phyloP scores from a whole-genome alignment of 2,329 filamentous ascomycete species.

The Aschersonia sp. region DNA sequence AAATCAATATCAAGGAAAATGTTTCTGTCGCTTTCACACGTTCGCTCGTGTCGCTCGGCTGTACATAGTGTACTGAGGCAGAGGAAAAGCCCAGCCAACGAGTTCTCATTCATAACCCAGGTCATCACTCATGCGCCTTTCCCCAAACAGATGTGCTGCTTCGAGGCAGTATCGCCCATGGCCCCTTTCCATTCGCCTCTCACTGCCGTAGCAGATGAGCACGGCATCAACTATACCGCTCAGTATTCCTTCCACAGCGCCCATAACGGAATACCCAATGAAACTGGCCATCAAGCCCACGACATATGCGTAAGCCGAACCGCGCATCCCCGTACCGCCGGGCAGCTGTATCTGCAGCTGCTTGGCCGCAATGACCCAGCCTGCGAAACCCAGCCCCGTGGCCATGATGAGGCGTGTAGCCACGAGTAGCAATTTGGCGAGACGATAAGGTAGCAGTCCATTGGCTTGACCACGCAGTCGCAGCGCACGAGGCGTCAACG shows the following conservation, averaged over 20 bases:
- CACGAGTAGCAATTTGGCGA: conserved; percentile 83
- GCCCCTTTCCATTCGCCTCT: conserved; percentile 54
- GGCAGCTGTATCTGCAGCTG: conserved; percentile 50
- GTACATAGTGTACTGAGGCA: background rate
- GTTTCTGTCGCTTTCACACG: too few species aligned
- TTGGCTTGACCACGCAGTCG: conserved; percentile 25
- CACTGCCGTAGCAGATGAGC: conserved; percentile 88
- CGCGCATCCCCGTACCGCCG: conserved; percentile 42
- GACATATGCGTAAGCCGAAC: conserved; percentile 87
- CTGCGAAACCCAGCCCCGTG: conserved; percentile 76
- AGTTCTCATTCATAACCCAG: conserved; percentile 5
- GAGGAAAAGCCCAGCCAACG: background rate
- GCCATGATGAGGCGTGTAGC: conserved; percentile 87
- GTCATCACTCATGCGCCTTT: conserved; percentile 21
- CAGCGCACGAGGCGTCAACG: conserved; percentile 42
- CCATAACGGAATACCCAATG: conserved; percentile 87
- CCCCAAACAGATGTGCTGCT: conserved; percentile 77
- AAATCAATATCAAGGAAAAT: too few species aligned
- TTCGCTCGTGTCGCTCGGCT: background rate
- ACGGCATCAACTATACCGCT: conserved; percentile 79
- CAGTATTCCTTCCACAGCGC: conserved; percentile 78
- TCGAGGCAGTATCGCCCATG: conserved; percentile 79
- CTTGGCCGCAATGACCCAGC: conserved; percentile 90
- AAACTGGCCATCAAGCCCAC: conserved; percentile 85
- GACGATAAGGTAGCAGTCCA: conserved; percentile 69